Evolutionary conservation across 108 stramenopile species (phyloP), one percentile per base, ranked within the genome.

Genomic region (Cyclotella cryptica): DNA sequence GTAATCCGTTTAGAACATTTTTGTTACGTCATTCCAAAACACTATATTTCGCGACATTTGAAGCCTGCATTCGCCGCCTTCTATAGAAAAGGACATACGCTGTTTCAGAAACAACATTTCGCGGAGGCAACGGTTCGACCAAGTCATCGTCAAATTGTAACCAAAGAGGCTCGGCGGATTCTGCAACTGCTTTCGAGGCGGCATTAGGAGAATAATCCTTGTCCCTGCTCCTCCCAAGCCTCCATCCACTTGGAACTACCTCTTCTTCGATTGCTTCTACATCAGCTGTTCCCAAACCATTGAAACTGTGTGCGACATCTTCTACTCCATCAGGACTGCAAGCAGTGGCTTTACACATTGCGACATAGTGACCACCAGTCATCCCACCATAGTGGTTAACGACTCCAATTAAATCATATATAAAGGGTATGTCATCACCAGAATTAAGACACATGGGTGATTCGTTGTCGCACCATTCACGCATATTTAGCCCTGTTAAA

Each of bases 281-380:
- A 5, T 81, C 64, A 43, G 55, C 70, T 30, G 77, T 69, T 39
- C 87, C 90, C 0, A 69, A 74, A 45, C 90, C 96, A 65, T 87
- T 85, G 66, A 94, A 95, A 55, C 80, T 79, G 75, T 90, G 84
- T 0, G 90, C 91, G 24, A 94, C 94, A 73, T 95, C 96, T 84
- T 96, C 95, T 44, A 77, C 80, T 27, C 96, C 97, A 47, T 95
- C 94, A 43, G 81, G 72, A 66, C 91, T 82, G 57, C 96, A 97
- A 0, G 90, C 73, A 28, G 93, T 89, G 39, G 93, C 95, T 61
- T 93, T 93, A 80, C 96, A 97, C 55, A 79, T 85, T 6, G 98
- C 95, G n/a, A 98, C 94, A 72, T 99, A 99, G 81, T 99, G 99
- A 2, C 99, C 99, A 22, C 97, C 96, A 0, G 90, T 93, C 85